Evolutionary conservation across 495 filamentous ascomycete genomes (phyloP).

Genomic region (Lophiostoma macrostomum): DNA sequence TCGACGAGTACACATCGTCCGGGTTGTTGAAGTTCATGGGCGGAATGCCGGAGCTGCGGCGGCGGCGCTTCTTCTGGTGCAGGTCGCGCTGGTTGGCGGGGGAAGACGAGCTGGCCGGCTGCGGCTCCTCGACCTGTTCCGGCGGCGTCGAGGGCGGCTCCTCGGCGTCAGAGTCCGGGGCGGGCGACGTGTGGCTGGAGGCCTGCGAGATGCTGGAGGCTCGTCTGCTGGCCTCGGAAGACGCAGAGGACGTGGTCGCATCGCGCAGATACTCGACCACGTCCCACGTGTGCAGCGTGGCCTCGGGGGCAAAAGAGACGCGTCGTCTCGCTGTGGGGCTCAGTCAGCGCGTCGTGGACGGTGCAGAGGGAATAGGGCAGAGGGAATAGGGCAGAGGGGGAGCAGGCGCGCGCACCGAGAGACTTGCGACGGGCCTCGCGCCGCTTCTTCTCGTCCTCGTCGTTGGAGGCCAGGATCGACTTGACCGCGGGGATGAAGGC

Average conservation of each 20-base stretch:
- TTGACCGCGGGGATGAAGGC: conserved; percentile 57
- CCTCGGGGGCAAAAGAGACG: conserved; percentile 96
- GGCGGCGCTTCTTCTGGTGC: conserved; percentile 61
- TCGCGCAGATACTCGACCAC: conserved; percentile 87
- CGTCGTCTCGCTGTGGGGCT: conserved; percentile 60
- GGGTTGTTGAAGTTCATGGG: conserved; percentile 60
- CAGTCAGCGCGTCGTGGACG: not conserved
- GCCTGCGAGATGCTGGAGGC: conserved; percentile 57
- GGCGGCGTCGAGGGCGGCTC: conserved; percentile 67
- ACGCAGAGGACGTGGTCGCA: conserved; percentile 78
- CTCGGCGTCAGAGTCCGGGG: conserved; percentile 47
- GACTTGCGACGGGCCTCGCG: conserved; percentile 88
- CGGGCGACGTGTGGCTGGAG: conserved; percentile 42
- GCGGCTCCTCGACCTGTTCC: conserved; percentile 57
- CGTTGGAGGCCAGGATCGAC: conserved; percentile 75
- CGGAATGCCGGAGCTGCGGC: conserved; percentile 61
- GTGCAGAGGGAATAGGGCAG: not conserved
- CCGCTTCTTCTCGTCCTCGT: conserved; percentile 66
- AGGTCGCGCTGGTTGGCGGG: conserved; percentile 68
- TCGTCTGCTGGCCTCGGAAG: conserved; percentile 66
- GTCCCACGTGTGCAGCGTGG: conserved; percentile 96
- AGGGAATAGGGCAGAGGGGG: too few relatives aligned
- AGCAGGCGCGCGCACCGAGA: conserved; percentile 51
- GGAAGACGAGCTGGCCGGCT: conserved; percentile 50
- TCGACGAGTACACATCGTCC: conserved; percentile 67